A percentile compares a stretch with the other conserved stretches of the same genome.
These are phyloP conservation scores for Torulaspora franciscae DNA, from an alignment of 805 yeast genomes.

Conservation along the genomic window DNA sequence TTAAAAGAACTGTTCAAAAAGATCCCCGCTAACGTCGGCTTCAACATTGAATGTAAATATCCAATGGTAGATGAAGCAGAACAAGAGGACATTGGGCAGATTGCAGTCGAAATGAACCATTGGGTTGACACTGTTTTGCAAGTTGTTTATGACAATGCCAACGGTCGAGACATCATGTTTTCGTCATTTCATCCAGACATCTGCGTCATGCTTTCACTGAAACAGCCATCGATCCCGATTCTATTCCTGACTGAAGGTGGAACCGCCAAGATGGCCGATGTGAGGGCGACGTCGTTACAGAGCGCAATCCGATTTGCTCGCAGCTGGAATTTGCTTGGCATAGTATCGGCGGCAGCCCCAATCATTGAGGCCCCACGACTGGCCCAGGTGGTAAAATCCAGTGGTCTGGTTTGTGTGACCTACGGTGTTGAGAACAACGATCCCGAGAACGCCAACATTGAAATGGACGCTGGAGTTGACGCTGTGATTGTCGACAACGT, in stretches of 20 bases:
- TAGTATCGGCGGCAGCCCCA: slow-evolving; percentile 84
- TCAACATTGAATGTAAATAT: slow-evolving; percentile 90
- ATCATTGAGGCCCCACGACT: slow-evolving; percentile 85
- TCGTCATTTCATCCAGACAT: slow-evolving; percentile 95
- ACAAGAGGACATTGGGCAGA: slow-evolving; percentile 78
- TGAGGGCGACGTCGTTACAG: slow-evolving; percentile 81
- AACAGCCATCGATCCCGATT: slow-evolving; percentile 91
- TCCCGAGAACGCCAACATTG: slow-evolving; percentile 76
- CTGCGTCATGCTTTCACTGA: slow-evolving; percentile 76
- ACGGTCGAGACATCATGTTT: slow-evolving; percentile 80
- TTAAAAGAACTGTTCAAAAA: slow-evolving; percentile 77
- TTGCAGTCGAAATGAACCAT: slow-evolving; percentile 74
- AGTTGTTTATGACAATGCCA: slow-evolving; percentile 69
- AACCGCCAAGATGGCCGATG: slow-evolving; percentile 78
- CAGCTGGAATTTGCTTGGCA: slow-evolving; percentile 86
- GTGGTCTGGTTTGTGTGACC: slow-evolving; percentile 89
- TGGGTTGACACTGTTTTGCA: slow-evolving; percentile 86
- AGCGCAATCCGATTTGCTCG: slow-evolving; percentile 87
- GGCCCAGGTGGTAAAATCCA: slow-evolving; percentile 83
- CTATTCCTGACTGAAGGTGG: slow-evolving; percentile 88
- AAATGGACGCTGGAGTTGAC: slow-evolving; percentile 92
- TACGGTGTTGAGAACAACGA: slow-evolving; percentile 82
- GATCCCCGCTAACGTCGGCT: slow-evolving; percentile 79
- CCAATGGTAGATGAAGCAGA: slow-evolving; percentile 95
- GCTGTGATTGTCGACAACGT: slow-evolving; percentile 98